Evolutionary conservation across 1,284 basidiomycete species (phyloP).

Genomic region (Cutaneotrichosporon daszewskae): DNA sequence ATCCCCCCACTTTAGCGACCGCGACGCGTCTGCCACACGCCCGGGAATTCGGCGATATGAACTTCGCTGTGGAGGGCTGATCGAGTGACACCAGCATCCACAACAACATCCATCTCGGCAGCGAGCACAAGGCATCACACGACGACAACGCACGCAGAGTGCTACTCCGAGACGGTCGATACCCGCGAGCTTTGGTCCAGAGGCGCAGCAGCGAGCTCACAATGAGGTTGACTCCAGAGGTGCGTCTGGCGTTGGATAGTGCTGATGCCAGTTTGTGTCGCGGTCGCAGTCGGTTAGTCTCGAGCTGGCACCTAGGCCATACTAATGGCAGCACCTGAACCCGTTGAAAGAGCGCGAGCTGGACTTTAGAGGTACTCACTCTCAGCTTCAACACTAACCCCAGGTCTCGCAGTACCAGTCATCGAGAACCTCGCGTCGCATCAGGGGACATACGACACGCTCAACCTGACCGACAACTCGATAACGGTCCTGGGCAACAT

Average conservation of each 20-base stretch:
- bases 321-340: slow-evolving; percentile 58
- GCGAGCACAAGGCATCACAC: not conserved
- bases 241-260: slow-evolving; percentile 22
- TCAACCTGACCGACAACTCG: slow-evolving; percentile 97
- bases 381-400: slow-evolving; percentile 3
- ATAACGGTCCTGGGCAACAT: slow-evolving; percentile 86
- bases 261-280: slow-evolving; percentile 41
- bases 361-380: slow-evolving; percentile 91
- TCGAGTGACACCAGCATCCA: not conserved
- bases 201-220: not conserved
- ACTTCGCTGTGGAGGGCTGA: too few species aligned
- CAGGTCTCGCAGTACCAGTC: slow-evolving; percentile 92
- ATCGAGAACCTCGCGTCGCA: slow-evolving; percentile 98
- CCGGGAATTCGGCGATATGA: too few species aligned
- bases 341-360: slow-evolving; percentile 90
- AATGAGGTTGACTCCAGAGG: slow-evolving; percentile 49
- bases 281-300: slow-evolving; percentile 44
- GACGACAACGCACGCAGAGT: not conserved
- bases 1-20: too few species aligned
- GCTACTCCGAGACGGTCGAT: not conserved
- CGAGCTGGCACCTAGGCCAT: too few species aligned
- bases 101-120: not conserved
- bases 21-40: too few species aligned
- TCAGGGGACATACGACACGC: slow-evolving; percentile 61
- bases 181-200: too few species aligned